A percentile compares a stretch with the other conserved stretches of the same genome.
phyloP scores from a whole-genome alignment of 352 stramenopile species.

The Pythium rishiriense region DNA sequence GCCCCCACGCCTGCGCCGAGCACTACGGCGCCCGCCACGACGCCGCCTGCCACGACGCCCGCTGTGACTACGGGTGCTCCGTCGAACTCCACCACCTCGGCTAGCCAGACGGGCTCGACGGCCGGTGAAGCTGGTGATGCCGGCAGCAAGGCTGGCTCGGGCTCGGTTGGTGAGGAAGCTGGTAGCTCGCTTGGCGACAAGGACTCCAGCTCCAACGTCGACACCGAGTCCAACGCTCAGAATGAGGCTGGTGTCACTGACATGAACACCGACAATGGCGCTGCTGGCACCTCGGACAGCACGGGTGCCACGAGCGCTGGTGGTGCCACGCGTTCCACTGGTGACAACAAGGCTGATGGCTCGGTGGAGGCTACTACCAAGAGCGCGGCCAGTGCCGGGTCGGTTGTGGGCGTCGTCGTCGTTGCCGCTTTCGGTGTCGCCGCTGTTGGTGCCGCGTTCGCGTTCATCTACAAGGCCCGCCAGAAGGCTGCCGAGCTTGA shows the following conservation, averaged over 20 bases:
- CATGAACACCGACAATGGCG: background rate
- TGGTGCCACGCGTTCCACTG: background rate
- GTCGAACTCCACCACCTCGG: conserved; percentile 27
- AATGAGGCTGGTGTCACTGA: conserved; percentile 26
- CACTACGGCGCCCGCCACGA: conserved; percentile 12
- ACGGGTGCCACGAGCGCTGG: background rate
- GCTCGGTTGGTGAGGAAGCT: conserved; percentile 13
- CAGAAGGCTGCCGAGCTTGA: conserved; percentile 65
- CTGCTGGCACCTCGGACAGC: background rate
- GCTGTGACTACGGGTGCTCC: conserved; percentile 15
- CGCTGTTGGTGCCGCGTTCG: conserved; percentile 55
- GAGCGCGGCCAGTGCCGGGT: background rate
- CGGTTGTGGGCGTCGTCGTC: conserved; percentile 32
- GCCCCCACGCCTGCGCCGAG: conserved; percentile 17
- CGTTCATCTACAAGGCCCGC: conserved; percentile 79
- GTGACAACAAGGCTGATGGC: conserved; percentile 10
- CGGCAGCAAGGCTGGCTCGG: conserved; percentile 7
- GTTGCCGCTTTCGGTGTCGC: conserved; percentile 37
- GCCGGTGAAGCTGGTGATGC: conserved; percentile 10
- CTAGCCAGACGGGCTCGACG: conserved; percentile 14
- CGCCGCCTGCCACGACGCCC: conserved; percentile 18
- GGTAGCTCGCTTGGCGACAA: background rate
- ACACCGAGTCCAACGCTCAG: conserved; percentile 11
- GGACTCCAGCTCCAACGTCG: background rate
- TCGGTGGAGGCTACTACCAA: conserved; percentile 47